Evolutionary conservation across 139 green algal species (phyloP).

Genomic region (Closterium sp.): DNA sequence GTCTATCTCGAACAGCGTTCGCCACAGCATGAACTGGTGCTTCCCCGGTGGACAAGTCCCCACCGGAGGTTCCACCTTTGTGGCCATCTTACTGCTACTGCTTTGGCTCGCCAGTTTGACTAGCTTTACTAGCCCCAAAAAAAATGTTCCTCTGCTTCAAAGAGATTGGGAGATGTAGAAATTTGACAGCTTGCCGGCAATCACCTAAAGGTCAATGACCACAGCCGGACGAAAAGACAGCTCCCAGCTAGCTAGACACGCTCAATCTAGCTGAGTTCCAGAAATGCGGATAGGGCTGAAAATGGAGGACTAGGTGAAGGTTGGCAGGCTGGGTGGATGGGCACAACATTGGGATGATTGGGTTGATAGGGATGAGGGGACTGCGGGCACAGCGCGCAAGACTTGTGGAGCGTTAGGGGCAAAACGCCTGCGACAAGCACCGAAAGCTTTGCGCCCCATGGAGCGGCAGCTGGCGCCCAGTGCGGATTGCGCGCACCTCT

Average conservation of each 20-base stretch:
- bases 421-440: neutral
- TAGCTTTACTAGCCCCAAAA: neutral
- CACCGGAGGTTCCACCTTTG: constrained; percentile 50
- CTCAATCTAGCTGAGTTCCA: neutral
- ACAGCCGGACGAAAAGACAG: neutral
- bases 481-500: neutral
- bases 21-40: constrained; percentile 77
- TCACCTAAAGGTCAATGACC: neutral
- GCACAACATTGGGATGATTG: neutral
- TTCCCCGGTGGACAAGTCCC: constrained; percentile 68
- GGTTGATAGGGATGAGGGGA: neutral
- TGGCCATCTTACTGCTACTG: constrained; percentile 38
- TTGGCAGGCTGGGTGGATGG: too few relatives aligned
- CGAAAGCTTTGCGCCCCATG: too few relatives aligned
- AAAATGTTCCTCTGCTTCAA: neutral
- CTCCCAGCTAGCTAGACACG: neutral
- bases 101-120: neutral
- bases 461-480: too few relatives aligned
- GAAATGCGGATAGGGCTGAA: neutral
- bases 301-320: neutral
- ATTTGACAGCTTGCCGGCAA: neutral
- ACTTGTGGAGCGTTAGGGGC: neutral
- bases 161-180: neutral
- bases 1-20: constrained; percentile 90
- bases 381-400: neutral